Conservation (phyloP, 2,329 filamentous ascomycete species). For the Thelonectria olida region DNA sequence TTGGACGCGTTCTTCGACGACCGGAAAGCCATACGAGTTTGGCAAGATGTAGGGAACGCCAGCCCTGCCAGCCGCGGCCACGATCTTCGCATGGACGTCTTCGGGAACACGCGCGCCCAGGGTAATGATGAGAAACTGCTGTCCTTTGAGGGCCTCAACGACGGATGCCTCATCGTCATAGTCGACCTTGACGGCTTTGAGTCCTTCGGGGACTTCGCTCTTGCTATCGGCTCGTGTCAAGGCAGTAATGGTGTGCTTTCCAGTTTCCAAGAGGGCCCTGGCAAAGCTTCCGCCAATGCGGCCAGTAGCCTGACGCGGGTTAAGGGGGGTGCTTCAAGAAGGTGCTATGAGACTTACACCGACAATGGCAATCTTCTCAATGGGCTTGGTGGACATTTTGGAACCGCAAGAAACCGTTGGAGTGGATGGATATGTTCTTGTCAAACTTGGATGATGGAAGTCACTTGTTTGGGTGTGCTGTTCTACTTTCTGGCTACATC, state of each 20-base stretch:
- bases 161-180: constrained; percentile 55
- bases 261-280: constrained; percentile 53
- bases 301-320: constrained; percentile 39
- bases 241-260: constrained; percentile 61
- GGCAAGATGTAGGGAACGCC: constrained; percentile 65
- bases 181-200: constrained; percentile 52
- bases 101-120: constrained; percentile 52
- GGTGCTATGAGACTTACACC: constrained; percentile 49
- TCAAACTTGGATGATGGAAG: background rate
- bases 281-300: constrained; percentile 51
- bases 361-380: constrained; percentile 57
- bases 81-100: constrained; percentile 57
- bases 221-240: constrained; percentile 55
- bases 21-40: constrained; percentile 50
- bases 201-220: constrained; percentile 53
- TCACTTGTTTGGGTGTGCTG: background rate
- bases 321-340: too few species aligned
- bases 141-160: constrained; percentile 58
- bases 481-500: background rate
- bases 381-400: constrained; percentile 10
- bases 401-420: background rate
- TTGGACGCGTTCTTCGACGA: constrained; percentile 49
- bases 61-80: constrained; percentile 63
- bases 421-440: background rate
- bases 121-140: constrained; percentile 67